Conservation (phyloP, 2,329 filamentous ascomycete species). For the Fusarium chuoi region DNA sequence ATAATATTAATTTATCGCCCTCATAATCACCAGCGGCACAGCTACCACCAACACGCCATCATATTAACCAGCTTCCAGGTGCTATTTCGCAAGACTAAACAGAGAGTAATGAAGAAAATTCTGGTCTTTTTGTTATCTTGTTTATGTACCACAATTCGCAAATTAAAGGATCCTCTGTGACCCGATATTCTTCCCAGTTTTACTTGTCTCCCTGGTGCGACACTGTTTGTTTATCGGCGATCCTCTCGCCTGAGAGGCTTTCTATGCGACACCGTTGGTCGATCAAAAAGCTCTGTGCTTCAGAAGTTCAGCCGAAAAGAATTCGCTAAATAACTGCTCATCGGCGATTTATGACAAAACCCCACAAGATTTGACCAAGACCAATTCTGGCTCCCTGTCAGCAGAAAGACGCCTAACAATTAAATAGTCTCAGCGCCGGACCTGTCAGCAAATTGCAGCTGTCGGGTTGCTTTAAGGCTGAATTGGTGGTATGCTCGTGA, state of each 20-base stretch:
- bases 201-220: constrained; percentile 18
- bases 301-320: not conserved
- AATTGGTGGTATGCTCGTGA: constrained; percentile 6
- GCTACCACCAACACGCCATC: constrained; percentile 4
- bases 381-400: not conserved
- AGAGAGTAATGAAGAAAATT: not conserved
- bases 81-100: not conserved
- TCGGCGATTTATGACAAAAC: not conserved
- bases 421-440: not conserved
- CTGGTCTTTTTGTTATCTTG: not conserved
- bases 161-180: constrained; percentile 31
- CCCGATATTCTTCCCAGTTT: constrained; percentile 30
- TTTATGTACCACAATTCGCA: constrained; percentile 4
- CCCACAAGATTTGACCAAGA: not conserved
- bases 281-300: constrained; percentile 15
- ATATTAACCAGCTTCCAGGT: not conserved
- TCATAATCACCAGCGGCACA: constrained; percentile 22
- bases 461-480: constrained; percentile 11
- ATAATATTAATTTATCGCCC: constrained; percentile 1
- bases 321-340: not conserved
- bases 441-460: not conserved
- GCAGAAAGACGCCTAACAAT: not conserved
- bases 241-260: not conserved
- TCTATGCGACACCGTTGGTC: constrained; percentile 16
- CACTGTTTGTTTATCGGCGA: constrained; percentile 21